Evolutionary conservation across 129 eudicot species (phyloP).

Genomic region (Sambucus nigra): DNA sequence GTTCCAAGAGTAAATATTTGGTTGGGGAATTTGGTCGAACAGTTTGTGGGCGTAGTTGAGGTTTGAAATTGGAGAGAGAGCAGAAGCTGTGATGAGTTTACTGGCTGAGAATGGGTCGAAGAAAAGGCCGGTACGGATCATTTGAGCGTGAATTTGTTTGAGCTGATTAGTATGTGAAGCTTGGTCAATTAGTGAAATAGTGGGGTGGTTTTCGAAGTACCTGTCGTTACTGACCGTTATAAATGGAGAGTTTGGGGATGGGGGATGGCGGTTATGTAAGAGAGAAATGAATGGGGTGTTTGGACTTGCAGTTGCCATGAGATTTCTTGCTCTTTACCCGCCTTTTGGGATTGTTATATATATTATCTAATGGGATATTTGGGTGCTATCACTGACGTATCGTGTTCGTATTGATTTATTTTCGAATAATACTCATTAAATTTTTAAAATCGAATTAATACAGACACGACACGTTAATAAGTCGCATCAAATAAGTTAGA

Average conservation of each 20-base stretch:
- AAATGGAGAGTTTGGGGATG: conserved; percentile 11
- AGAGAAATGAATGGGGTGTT: conserved; percentile 16
- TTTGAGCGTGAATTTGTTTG: conserved; percentile 64
- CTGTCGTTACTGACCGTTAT: conserved; percentile 37
- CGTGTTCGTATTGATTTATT: too few species aligned
- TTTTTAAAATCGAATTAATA: too few species aligned
- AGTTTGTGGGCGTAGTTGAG: conserved; percentile 48
- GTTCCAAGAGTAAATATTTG: conserved; percentile 61
- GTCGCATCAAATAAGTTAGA: too few species aligned
- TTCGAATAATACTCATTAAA: too few species aligned
- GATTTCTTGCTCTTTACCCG: too few species aligned
- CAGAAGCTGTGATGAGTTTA: conserved; percentile 31
- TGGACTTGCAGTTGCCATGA: conserved; percentile 11
- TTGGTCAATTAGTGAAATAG: conserved; percentile 28
- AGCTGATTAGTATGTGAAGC: conserved; percentile 40
- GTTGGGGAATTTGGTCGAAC: conserved; percentile 66
- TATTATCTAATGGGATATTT: too few species aligned
- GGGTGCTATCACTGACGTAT: too few species aligned
- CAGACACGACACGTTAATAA: too few species aligned
- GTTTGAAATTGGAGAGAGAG: conserved; percentile 27
- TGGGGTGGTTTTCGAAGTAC: conserved; percentile 42
- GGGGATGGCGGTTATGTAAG: conserved; percentile 12
- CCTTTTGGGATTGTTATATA: too few species aligned
- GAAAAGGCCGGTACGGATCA: conserved; percentile 55
- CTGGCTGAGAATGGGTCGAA: conserved; percentile 64